Evolutionary conservation across 2,329 filamentous ascomycete genomes (phyloP).

Genomic region (Penicillium sp.): DNA sequence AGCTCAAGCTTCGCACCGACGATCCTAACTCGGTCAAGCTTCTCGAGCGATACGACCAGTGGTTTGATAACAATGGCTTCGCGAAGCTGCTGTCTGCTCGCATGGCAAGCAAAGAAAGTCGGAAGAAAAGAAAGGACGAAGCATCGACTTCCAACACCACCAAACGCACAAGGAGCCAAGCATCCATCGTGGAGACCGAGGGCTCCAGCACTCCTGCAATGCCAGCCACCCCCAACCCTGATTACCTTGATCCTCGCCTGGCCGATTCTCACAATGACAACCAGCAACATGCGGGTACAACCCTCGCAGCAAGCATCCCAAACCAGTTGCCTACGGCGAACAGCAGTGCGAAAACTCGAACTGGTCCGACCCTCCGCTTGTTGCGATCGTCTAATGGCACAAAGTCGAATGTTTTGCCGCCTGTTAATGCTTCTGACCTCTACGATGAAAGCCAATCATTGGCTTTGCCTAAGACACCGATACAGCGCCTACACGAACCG

Average conservation of each 20-base stretch:
- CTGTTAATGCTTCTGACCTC: background rate
- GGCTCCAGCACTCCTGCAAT: background rate
- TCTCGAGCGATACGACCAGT: slow-evolving; percentile 63
- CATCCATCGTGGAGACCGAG: background rate
- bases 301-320: slow-evolving; percentile 4
- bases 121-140: slow-evolving; percentile 43
- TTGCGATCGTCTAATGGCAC: background rate
- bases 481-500: background rate
- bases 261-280: slow-evolving; percentile 11
- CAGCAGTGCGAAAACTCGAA: background rate
- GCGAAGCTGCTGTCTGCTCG: slow-evolving; percentile 67
- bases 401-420: background rate
- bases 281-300: background rate
- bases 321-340: background rate
- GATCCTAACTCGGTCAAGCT: slow-evolving; percentile 56
- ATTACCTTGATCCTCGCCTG: slow-evolving; percentile 27
- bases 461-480: slow-evolving; percentile 11
- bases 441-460: background rate
- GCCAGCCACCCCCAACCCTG: slow-evolving; percentile 7
- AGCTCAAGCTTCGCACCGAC: slow-evolving; percentile 61
- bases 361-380: background rate
- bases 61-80: slow-evolving; percentile 66
- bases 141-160: slow-evolving; percentile 1
- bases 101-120: slow-evolving; percentile 65
- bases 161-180: slow-evolving; percentile 4